Percentiles rank a stretch among this genome's conserved stretches.
phyloP scores from a whole-genome alignment of 208 protist species.

The Acanthamoeba royreba region DNA sequence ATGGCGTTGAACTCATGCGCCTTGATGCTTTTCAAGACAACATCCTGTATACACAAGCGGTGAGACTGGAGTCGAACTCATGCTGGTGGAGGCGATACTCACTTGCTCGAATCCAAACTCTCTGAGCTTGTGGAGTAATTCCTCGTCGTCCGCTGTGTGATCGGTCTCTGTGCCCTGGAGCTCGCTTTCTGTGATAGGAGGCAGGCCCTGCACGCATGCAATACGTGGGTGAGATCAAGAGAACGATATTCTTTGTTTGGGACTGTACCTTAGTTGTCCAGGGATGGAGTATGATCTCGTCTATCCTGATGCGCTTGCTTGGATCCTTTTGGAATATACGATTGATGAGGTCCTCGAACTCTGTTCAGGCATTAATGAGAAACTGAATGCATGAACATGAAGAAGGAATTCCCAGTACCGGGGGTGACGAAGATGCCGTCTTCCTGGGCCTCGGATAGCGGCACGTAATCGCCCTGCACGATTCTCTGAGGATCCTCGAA shows the following conservation, averaged over 20 bases:
- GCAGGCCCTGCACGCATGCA: background rate
- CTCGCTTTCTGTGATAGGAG: background rate
- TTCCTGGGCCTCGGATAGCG: background rate
- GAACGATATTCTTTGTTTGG: background rate
- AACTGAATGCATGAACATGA: too few relatives aligned
- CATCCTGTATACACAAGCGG: background rate
- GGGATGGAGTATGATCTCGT: constrained; percentile 12
- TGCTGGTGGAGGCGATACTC: too few relatives aligned
- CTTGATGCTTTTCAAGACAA: constrained; percentile 15
- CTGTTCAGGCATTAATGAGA: too few relatives aligned
- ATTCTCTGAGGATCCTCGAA: constrained; percentile 80
- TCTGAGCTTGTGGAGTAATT: background rate
- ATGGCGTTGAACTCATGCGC: constrained; percentile 5
- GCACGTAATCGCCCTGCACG: background rate
- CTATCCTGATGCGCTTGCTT: background rate
- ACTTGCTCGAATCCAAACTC: background rate
- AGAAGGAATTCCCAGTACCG: background rate
- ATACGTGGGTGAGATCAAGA: too few relatives aligned
- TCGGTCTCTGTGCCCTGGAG: background rate
- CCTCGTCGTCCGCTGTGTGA: background rate
- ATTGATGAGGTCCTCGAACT: constrained; percentile 22
- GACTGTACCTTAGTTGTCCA: background rate
- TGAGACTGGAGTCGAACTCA: too few relatives aligned
- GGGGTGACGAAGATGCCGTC: background rate
- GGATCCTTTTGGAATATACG: constrained; percentile 27